Evolutionary conservation across 164 flowering plant genomes (phyloP).

Genomic region (Kingdonia uniflora): DNA sequence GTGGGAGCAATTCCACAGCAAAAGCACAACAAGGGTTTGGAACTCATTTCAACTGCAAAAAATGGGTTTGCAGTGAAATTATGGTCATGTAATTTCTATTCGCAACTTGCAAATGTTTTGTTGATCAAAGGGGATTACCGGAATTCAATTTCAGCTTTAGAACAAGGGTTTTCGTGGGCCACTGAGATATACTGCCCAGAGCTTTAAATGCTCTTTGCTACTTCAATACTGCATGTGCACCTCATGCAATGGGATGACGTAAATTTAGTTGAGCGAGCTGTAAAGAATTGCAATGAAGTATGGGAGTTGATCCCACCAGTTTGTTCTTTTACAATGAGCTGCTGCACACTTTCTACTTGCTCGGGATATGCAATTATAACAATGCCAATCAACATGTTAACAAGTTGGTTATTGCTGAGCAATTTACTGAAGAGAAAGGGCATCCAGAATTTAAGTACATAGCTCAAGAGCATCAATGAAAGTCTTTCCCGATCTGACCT

Average conservation of each 20-base stretch:
- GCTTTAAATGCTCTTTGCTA: too few species aligned
- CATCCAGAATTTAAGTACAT: slow-evolving; percentile 30
- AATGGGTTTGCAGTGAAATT: slow-evolving; percentile 36
- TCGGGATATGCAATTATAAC: slow-evolving; percentile 82
- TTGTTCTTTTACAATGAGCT: too few species aligned
- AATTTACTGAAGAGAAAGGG: slow-evolving; percentile 42
- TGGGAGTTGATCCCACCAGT: too few species aligned
- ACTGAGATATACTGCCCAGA: too few species aligned
- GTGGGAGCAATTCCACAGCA: slow-evolving; percentile 71
- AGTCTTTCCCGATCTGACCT: slow-evolving; percentile 49
- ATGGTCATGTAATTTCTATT: background rate
- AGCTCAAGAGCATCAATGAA: slow-evolving; percentile 46
- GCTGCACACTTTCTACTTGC: too few species aligned
- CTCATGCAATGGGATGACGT: slow-evolving; percentile 85
- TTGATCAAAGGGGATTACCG: too few species aligned
- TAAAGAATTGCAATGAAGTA: too few species aligned
- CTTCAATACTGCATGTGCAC: too few species aligned
- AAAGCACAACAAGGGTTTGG: slow-evolving; percentile 60
- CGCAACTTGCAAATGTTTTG: too few species aligned
- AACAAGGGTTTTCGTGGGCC: too few species aligned
- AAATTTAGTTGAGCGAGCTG: too few species aligned
- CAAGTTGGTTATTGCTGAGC: slow-evolving; percentile 58
- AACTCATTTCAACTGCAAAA: slow-evolving; percentile 40
- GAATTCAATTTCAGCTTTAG: too few species aligned
- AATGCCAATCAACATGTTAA: slow-evolving; percentile 67